Evolutionary conservation across 192 early-diverging fungal genomes (phyloP).

Genomic region (Backusella macrospora): DNA sequence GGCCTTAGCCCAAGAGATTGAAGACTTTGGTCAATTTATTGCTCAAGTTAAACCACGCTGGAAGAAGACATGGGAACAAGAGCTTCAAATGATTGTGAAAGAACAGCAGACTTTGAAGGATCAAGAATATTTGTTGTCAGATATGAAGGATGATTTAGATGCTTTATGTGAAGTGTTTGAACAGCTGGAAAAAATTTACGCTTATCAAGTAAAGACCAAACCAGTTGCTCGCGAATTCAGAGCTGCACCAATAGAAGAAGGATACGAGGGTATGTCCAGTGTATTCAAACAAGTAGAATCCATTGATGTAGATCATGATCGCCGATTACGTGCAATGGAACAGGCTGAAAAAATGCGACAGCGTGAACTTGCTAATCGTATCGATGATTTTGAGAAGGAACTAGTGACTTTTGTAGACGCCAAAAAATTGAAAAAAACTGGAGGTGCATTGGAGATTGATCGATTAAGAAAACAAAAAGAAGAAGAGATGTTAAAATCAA

Average conservation of each 20-base stretch:
- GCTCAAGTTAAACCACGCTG: constrained; percentile 65
- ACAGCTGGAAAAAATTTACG: constrained; percentile 64
- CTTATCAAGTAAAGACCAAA: constrained; percentile 52
- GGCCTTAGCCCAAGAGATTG: constrained; percentile 54
- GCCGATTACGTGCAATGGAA: constrained; percentile 67
- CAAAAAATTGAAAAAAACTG: constrained; percentile 73
- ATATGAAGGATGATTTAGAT: constrained; percentile 66
- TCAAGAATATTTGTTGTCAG: constrained; percentile 69
- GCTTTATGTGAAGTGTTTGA: constrained; percentile 61
- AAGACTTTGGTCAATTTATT: constrained; percentile 60
- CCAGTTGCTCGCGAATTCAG: constrained; percentile 50
- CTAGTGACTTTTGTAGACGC: constrained; percentile 64
- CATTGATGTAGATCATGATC: constrained; percentile 67
- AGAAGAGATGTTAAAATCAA: constrained; percentile 57
- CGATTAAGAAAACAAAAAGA: constrained; percentile 71
- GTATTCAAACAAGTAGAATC: constrained; percentile 70
- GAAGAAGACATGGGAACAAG: constrained; percentile 86
- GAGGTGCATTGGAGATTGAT: constrained; percentile 75
- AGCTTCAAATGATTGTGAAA: constrained; percentile 78
- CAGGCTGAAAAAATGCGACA: constrained; percentile 69
- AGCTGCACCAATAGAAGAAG: constrained; percentile 63
- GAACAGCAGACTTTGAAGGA: constrained; percentile 85
- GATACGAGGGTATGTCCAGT: constrained; percentile 62
- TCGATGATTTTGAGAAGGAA: constrained; percentile 80
- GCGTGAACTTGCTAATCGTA: constrained; percentile 65